phyloP scores from a whole-genome alignment of 73 alveolate species.

The Diophrys appendiculata region DNA sequence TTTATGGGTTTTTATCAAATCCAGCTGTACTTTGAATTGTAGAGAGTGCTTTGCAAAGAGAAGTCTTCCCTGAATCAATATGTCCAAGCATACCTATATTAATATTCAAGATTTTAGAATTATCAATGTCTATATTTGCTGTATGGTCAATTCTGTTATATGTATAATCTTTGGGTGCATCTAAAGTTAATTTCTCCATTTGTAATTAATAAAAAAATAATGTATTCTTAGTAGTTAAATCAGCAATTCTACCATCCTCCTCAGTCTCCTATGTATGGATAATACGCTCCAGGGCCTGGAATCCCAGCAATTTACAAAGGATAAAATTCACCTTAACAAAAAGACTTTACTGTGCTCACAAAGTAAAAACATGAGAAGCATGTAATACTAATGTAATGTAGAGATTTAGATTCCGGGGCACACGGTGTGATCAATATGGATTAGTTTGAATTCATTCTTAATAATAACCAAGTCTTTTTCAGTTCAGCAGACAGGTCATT shows the following conservation, averaged over 20 bases:
- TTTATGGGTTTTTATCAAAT: slow-evolving; percentile 97
- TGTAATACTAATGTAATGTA: neutral
- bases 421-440: neutral
- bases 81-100: slow-evolving; percentile 99
- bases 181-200: too few species aligned
- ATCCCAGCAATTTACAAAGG: too few species aligned
- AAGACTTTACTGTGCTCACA: too few species aligned
- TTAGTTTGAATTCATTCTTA: neutral
- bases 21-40: slow-evolving; percentile 98
- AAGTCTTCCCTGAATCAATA: slow-evolving; percentile 99
- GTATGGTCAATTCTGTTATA: too few species aligned
- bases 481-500: neutral
- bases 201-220: too few species aligned
- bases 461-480: neutral
- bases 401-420: neutral
- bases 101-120: slow-evolving; percentile 76
- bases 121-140: slow-evolving; percentile 19
- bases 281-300: too few species aligned
- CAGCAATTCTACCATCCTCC: too few species aligned
- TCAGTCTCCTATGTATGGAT: too few species aligned
- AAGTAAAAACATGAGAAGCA: neutral
- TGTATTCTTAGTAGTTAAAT: too few species aligned
- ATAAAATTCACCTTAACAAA: too few species aligned
- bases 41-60: slow-evolving; percentile 85
- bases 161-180: too few species aligned